Conservation (phyloP, 768 basidiomycete genomes). For the Tephrocybe sp. region DNA sequence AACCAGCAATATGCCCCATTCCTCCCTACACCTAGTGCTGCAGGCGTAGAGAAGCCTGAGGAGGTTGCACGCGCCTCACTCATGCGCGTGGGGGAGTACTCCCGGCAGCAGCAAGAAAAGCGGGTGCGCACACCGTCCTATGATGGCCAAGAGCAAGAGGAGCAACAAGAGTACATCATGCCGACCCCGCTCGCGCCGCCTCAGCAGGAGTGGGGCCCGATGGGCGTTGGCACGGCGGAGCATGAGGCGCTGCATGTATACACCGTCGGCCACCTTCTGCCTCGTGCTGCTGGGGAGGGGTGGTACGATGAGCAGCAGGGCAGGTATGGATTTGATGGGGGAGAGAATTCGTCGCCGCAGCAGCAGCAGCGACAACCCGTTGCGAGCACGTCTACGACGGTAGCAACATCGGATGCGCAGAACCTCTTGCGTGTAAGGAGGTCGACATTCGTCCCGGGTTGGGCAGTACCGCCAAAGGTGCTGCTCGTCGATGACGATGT, state of each 20-base stretch:
- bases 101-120: constrained; percentile 51
- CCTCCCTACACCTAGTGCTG: constrained; percentile 39
- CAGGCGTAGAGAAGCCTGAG: background rate
- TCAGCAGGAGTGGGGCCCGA: background rate
- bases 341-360: constrained; percentile 14
- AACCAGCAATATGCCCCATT: constrained; percentile 37
- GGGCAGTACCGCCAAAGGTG: constrained; percentile 90
- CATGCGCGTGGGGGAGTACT: constrained; percentile 78
- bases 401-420: constrained; percentile 8
- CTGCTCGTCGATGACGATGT: constrained; percentile 95
- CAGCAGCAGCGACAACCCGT: background rate
- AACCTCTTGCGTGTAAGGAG: constrained; percentile 68
- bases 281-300: constrained; percentile 42
- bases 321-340: constrained; percentile 19
- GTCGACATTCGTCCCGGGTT: constrained; percentile 83
- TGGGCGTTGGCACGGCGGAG: constrained; percentile 10
- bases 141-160: background rate
- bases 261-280: constrained; percentile 76
- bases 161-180: constrained; percentile 23
- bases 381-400: background rate
- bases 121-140: constrained; percentile 2
- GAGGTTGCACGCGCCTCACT: constrained; percentile 67
- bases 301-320: constrained; percentile 25
- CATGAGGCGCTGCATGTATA: constrained; percentile 79
- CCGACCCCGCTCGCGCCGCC: constrained; percentile 7